Evolutionary conservation across 805 yeast genomes (phyloP), one percentile per base, ranked within the genome.

Genomic region (Cyberlindnera lachancei): DNA sequence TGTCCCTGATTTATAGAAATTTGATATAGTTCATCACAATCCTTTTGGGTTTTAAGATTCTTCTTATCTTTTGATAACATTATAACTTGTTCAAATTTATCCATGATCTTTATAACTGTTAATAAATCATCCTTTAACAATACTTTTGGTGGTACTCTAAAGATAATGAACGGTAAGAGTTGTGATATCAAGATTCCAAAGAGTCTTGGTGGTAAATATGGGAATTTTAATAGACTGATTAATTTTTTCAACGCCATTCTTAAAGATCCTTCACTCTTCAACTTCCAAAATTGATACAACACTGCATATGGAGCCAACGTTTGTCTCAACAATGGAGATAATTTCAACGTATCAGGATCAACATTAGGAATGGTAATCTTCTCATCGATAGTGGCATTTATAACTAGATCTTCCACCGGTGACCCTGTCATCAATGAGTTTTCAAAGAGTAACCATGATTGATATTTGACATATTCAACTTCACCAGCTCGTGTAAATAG

Each of bases 291-390:
- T 38, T 68, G 68, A 37, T 63, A 62, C 16, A 82, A 58, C 1
- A 79, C 71, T 2, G 79, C 86, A 50, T 80, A 76, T 28, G 92
- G 92, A 5, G 90, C 59, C 31, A 82, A 52, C 17, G 81, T 69
- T 52, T 81, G 88, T 42, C 76, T 69, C 46, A 82, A 64, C 2
- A 75, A 63, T 12, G 84, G 75, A 25, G 75, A 66, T 11, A 71
- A 58, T 14, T 56, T 50, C 26, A 55, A 40, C 7, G 38, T 36
- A 19, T 37, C 40, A 1, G 38, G 39, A 17, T 56, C 49, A 39
- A 50, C 50, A 18, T 44, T 45, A 18, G 53, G 29, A 9, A 60
- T 42, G 29, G 45, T 58, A 30, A 41, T 50, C 10, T 52, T 38
- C 23, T 58, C 63, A 15, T 59, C 63, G 15, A 73, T 68, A 17